Evolutionary conservation across 2,329 filamentous ascomycete genomes (phyloP).

Genomic region (Acrocalymma vagum): DNA sequence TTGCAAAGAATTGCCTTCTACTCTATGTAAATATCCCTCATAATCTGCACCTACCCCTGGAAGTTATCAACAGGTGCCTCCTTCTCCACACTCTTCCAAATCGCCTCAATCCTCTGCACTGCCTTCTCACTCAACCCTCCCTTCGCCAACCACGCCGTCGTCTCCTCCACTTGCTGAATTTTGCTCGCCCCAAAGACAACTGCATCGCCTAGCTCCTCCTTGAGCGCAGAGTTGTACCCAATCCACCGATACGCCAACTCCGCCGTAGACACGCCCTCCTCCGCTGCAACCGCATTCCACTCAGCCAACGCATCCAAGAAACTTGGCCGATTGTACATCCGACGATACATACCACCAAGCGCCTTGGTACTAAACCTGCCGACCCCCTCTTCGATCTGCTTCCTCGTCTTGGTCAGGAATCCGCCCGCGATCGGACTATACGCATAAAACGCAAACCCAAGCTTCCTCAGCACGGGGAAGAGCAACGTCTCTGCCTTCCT

Average conservation of each 20-base stretch:
- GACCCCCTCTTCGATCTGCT: slow-evolving; percentile 42
- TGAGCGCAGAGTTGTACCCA: slow-evolving; percentile 44
- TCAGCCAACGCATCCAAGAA: slow-evolving; percentile 43
- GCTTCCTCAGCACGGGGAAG: slow-evolving; percentile 52
- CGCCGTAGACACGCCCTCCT: slow-evolving; percentile 43
- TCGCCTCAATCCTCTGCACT: slow-evolving; percentile 18
- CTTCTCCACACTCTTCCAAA: slow-evolving; percentile 23
- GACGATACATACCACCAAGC: slow-evolving; percentile 41
- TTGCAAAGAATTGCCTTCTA: too few species aligned
- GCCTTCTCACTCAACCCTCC: slow-evolving; percentile 20
- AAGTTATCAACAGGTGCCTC: slow-evolving; percentile 28
- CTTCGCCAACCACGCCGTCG: slow-evolving; percentile 13
- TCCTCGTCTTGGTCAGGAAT: slow-evolving; percentile 36
- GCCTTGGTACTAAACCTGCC: slow-evolving; percentile 25
- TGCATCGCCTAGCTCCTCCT: slow-evolving; percentile 46
- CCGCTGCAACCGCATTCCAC: slow-evolving; percentile 47
- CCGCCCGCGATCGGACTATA: slow-evolving; percentile 41
- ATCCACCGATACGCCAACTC: slow-evolving; percentile 54
- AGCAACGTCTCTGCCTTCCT: too few species aligned
- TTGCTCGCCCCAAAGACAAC: slow-evolving; percentile 49
- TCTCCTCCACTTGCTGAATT: slow-evolving; percentile 20
- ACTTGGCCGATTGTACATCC: slow-evolving; percentile 42
- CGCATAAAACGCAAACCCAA: slow-evolving; percentile 52
- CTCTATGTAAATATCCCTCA: too few species aligned
- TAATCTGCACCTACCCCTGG: too few species aligned